phyloP scores from a whole-genome alignment of 2,329 filamentous ascomycete species.

The Volutella citrinella region DNA sequence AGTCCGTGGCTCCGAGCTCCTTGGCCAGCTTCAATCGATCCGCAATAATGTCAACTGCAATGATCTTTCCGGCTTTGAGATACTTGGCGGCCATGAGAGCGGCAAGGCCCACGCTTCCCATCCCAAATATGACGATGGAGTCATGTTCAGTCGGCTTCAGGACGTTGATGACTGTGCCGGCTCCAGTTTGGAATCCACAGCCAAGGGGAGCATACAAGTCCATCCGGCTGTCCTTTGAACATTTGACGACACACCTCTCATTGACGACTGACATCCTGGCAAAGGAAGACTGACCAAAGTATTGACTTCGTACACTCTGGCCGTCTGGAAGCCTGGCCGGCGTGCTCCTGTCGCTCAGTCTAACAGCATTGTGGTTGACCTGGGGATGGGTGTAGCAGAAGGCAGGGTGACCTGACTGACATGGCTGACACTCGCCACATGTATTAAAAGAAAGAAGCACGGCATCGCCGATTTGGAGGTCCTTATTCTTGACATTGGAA shows the following conservation, averaged over 20 bases:
- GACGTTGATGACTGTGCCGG: slow-evolving; percentile 31
- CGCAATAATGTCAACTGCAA: slow-evolving; percentile 7
- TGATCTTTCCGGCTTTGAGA: slow-evolving; percentile 6
- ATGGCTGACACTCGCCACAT: slow-evolving; percentile 3
- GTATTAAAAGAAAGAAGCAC: slow-evolving; percentile 8
- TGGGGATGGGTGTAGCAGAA: slow-evolving; percentile 9
- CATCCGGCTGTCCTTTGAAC: slow-evolving; percentile 22
- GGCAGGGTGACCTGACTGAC: slow-evolving; percentile 7
- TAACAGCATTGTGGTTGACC: slow-evolving; percentile 6
- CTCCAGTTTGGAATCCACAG: slow-evolving; percentile 35
- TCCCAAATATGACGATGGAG: slow-evolving; percentile 27
- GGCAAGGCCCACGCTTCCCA: slow-evolving; percentile 8
- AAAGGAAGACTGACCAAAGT: slow-evolving; percentile 35
- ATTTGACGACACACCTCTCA: slow-evolving; percentile 27
- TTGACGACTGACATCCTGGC: slow-evolving; percentile 28
- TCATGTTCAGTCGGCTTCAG: slow-evolving; percentile 22
- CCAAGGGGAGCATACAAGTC: slow-evolving; percentile 31
- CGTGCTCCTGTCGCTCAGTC: slow-evolving; percentile 1
- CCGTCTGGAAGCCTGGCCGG: not conserved
- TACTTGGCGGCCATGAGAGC: slow-evolving; percentile 9
- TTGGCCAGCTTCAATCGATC: slow-evolving; percentile 6
- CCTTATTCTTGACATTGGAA: slow-evolving; percentile 3
- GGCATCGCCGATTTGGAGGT: slow-evolving; percentile 5
- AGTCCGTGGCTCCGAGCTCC: slow-evolving; percentile 5
- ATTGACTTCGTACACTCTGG: slow-evolving; percentile 16